phyloP scores from a whole-genome alignment of 2,329 filamentous ascomycete genomes.

The Aspergillus versicolor region DNA sequence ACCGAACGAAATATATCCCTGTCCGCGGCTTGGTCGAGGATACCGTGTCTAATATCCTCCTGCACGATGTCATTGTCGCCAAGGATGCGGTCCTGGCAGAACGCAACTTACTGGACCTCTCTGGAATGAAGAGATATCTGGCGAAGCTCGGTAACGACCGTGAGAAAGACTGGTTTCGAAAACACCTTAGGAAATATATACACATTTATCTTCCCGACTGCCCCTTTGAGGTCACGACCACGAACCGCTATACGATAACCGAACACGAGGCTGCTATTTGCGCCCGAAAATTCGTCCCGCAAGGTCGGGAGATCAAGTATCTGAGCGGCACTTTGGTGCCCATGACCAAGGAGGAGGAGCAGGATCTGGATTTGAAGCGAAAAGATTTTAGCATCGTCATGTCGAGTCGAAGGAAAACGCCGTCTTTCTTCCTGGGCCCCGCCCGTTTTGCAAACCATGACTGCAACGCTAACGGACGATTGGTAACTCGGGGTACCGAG shows the following conservation, averaged over 20 bases:
- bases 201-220: slow-evolving; percentile 92
- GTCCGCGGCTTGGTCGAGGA: slow-evolving; percentile 74
- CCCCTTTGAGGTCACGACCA: slow-evolving; percentile 89
- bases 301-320: slow-evolving; percentile 86
- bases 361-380: slow-evolving; percentile 73
- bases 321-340: slow-evolving; percentile 86
- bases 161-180: slow-evolving; percentile 82
- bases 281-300: slow-evolving; percentile 74
- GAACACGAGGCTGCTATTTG: slow-evolving; percentile 86
- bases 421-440: slow-evolving; percentile 90
- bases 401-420: slow-evolving; percentile 84
- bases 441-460: slow-evolving; percentile 97
- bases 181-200: slow-evolving; percentile 85
- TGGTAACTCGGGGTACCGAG: slow-evolving; percentile 78
- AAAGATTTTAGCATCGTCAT: slow-evolving; percentile 98
- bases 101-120: slow-evolving; percentile 67
- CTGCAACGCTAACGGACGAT: slow-evolving; percentile 84
- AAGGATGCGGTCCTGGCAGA: slow-evolving; percentile 73
- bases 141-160: slow-evolving; percentile 67
- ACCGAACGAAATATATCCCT: slow-evolving; percentile 79
- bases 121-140: slow-evolving; percentile 72
- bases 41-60: slow-evolving; percentile 59
- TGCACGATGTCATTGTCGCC: slow-evolving; percentile 67
- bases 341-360: slow-evolving; percentile 89
- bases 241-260: slow-evolving; percentile 91